A percentile compares a stretch with the other conserved stretches of the same genome.
Evolutionary conservation across 345 rosid genomes (phyloP).

Genomic region (Laguncularia racemosa): DNA sequence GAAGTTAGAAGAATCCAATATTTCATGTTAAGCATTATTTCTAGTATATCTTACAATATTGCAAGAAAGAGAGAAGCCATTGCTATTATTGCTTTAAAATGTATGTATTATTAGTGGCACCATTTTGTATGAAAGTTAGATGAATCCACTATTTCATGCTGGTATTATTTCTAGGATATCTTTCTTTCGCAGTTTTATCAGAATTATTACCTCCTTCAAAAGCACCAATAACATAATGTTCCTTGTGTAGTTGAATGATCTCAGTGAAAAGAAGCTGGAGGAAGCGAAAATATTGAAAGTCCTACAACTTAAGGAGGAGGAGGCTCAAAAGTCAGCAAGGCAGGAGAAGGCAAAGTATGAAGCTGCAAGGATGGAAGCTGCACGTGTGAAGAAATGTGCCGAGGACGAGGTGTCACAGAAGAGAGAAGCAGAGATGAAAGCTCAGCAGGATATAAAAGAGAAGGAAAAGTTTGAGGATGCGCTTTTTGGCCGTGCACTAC

Average conservation of each 20-base stretch:
- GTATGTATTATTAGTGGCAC: too few relatives aligned
- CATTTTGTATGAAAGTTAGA: too few relatives aligned
- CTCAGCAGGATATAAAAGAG: slow-evolving; percentile 45
- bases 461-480: slow-evolving; percentile 63
- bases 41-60: too few relatives aligned
- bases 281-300: slow-evolving; percentile 52
- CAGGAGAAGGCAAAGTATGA: slow-evolving; percentile 51
- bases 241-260: slow-evolving; percentile 34
- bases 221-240: slow-evolving; percentile 4
- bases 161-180: too few relatives aligned
- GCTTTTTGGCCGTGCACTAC: slow-evolving; percentile 39
- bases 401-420: slow-evolving; percentile 51
- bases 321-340: slow-evolving; percentile 42
- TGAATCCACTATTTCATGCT: too few relatives aligned
- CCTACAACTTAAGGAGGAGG: slow-evolving; percentile 42
- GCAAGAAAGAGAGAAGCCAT: too few relatives aligned
- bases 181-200: not conserved
- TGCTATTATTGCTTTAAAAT: too few relatives aligned
- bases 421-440: slow-evolving; percentile 53
- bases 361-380: slow-evolving; percentile 53
- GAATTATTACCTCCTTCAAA: not conserved
- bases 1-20: too few relatives aligned
- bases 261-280: slow-evolving; percentile 40
- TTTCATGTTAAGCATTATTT: too few relatives aligned
- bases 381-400: slow-evolving; percentile 26